Base-by-base conservation (phyloP, 2,329 filamentous ascomycete genomes). In the Calonectria leucothoes region DNA sequence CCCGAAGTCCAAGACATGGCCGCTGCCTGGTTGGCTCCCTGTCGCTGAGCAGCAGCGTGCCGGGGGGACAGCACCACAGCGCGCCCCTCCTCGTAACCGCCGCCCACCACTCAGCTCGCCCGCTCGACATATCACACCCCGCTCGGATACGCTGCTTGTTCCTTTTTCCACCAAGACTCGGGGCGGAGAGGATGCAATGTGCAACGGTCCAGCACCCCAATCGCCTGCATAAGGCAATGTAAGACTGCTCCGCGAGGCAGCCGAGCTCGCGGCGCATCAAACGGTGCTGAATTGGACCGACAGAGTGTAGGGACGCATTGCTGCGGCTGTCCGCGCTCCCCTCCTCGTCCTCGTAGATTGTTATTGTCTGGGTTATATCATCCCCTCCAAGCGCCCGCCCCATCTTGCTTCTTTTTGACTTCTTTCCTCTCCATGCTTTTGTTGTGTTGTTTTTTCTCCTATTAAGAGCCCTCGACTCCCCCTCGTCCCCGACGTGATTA, bases 211-310 rank as follows among this genome's bases (percentile, higher is more conserved):
- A 70, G 69, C 69, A 15, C 49, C 74, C 75, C 66, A 57, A 57
- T 78, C 77, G 77, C 78, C 79, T 75, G 78, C 78, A 80, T 78
- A 73, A 66, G n/a, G 42, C n/a, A 45, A 20, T 75, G 74, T 78
- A 77, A 70, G 71, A 71, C 70, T 68, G 35, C 66, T 67, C 52
- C 66, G 72, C 69, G 57, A 77, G 76, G 77, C 68, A 78, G 35
- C 63, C 72, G 74, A 74, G 67, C 69, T 66, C 65, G 61, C 59
- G 48, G 72, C 63, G 71, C 37, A 68, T 61, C 61, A 25, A 67
- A 59, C 25, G 42, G 63, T 33, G 52, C 20, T 31, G 49, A 37
- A 59, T 59, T 59, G 33, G 20, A 37, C 33, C 55, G 31, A 11
- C 31, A 25, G 42, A 6, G 17, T 42, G 63, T 27, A 52, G 35